Base-by-base conservation (phyloP, 306 rosid genomes). In the Quercus mongolica region DNA sequence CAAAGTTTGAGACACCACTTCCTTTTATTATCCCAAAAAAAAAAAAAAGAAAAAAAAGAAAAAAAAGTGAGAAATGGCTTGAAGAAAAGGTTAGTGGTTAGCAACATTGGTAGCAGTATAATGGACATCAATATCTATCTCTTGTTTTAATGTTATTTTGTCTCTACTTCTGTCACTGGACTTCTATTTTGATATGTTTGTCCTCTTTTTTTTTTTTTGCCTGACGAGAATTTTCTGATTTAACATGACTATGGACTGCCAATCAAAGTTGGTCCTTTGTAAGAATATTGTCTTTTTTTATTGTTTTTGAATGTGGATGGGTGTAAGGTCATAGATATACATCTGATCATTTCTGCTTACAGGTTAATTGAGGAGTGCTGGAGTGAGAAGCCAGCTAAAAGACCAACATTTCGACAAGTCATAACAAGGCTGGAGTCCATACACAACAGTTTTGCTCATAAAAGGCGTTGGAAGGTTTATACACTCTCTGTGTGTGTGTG, bases 331-430 rank as follows among this genome's bases (percentile, higher is more conserved):
- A 35, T 49, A 77, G 58, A 74, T 5, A 28, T 82, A 81, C 59
- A 58, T 18, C 76, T 44, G 69, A 75, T 69, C 78, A 58, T 83
- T 61, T 84, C 68, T 84, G 64, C 61, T 58, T 15, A 78, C 86
- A 94, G 99, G 82, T 89, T 92, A 87, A 94, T 94, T 71, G 92
- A 84, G 85, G 97, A 87, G 58, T 92, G 97, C 88, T 94, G 99
- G 99, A 79, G 89, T 76, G 97, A 91, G 79, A 91, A 84, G n/a
- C 99, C 99, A 54, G 88, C 90, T 2, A 89, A 74, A 88, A 84
- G 99, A 81, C 99, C 97, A 83, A 87, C 94, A n/a, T 94, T 94
- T 84, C 90, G 95, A 62, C 90, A 86, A 86, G 91, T 94, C 76
- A 90, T 92, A 76, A 57, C 73, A 18, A 88, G 79, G 86, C 91